Base-by-base conservation (phyloP, 2,329 filamentous ascomycete species). In the Aspergillus pseudonomiae region DNA sequence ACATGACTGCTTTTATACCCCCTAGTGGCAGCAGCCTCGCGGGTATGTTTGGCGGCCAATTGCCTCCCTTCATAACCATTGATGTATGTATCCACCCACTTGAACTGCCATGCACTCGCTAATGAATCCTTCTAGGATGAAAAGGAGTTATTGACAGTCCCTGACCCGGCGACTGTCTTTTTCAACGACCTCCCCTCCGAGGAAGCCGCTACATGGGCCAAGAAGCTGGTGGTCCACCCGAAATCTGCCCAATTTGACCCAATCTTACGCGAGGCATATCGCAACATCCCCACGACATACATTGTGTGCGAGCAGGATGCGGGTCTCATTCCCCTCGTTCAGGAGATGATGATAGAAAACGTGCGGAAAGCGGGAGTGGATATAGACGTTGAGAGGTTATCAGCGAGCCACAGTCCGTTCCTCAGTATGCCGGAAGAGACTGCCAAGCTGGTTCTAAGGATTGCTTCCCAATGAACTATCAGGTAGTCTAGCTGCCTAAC, bases 241-340 rank as follows among this genome's bases (percentile, higher is more conserved):
- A 56, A 14, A 26, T 45, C 41, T 19, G 43, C 53, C 14, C 59
- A 46, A n/a, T 57, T 36, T 3, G 53, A 54, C 6, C 24, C 59
- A 4, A 45, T 61, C 43, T 24, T 53, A 11, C 32, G 52, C n/a
- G 59, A 61, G 34, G 50, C 59, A 53, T 61, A 54, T 24, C 59
- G 52, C 28, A 45, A n/a, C 43, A 57, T 32, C 6, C 59, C 59
- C 7, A 5, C 59, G 6, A 54, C 59, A 16, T 61, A 61, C 21
- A 61, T 61, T 34, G 26, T 61, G 12, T 61, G 59, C 39, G 59
- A 61, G 19, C 34, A 61, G 6, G 59, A 61, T n/a, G 36, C 36
- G 32, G 59, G n/a, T 4, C 39, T 61, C 6, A 30, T 39, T 19
- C 59, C 41, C 11, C 19, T 32, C 28, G 16, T 61, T 6, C 59